These are phyloP conservation scores for Citrullus mucosospermus DNA, from an alignment of 306 rosid species.

Conservation along the genomic window DNA sequence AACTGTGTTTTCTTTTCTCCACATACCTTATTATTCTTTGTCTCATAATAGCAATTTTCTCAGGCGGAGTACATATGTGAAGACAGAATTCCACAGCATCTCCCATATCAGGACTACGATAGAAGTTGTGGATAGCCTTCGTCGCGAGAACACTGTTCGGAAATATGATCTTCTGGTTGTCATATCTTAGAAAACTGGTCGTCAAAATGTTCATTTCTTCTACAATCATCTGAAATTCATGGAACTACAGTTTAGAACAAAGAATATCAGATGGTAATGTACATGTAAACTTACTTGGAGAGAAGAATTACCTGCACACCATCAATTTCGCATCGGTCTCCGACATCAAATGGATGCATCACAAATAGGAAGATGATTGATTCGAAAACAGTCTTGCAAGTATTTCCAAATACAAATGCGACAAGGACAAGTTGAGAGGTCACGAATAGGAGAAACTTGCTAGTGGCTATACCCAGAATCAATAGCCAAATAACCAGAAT, in stretches of 20 bases:
- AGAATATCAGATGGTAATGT: not conserved
- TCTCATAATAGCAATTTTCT: constrained; percentile 39
- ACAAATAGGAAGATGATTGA: constrained; percentile 72
- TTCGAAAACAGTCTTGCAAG: constrained; percentile 88
- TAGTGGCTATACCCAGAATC: constrained; percentile 64
- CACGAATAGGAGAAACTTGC: constrained; percentile 55
- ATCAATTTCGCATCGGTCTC: constrained; percentile 87
- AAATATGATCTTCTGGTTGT: constrained; percentile 40
- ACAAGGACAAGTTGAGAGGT: constrained; percentile 79
- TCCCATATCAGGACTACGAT: constrained; percentile 91
- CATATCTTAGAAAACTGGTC: constrained; percentile 60
- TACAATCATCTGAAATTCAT: constrained; percentile 62
- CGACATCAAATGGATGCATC: constrained; percentile 92
- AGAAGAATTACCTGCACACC: constrained; percentile 48
- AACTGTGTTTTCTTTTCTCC: not conserved
- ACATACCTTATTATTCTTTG: constrained; percentile 52
- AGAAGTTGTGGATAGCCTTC: constrained; percentile 56
- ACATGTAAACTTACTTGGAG: not conserved
- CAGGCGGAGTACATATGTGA: constrained; percentile 70
- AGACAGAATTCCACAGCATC: constrained; percentile 62
- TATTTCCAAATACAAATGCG: constrained; percentile 82
- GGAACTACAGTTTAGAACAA: not conserved
- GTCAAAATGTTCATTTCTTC: constrained; percentile 97
- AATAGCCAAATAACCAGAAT: constrained; percentile 59
- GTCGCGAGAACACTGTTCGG: constrained; percentile 73